These are phyloP conservation scores for Trametes gibbosa DNA, from an alignment of 768 basidiomycete species.

Conservation along the genomic window DNA sequence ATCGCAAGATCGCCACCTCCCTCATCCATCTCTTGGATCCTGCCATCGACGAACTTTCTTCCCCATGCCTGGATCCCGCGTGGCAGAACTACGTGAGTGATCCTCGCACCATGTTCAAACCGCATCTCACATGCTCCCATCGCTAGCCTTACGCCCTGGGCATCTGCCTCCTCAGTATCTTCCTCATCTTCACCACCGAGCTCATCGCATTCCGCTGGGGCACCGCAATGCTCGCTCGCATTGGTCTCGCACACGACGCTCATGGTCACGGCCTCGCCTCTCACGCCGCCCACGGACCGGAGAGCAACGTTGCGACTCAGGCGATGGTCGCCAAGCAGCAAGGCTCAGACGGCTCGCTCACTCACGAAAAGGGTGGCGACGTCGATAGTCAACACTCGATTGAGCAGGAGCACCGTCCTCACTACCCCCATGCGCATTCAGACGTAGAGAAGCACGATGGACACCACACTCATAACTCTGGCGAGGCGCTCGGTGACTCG, in stretches of 20 bases:
- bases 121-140: background rate
- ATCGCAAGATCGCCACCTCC: constrained; percentile 75
- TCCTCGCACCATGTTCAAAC: background rate
- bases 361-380: constrained; percentile 1
- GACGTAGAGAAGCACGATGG: constrained; percentile 8
- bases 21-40: constrained; percentile 84
- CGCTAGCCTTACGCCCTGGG: constrained; percentile 78
- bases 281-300: constrained; percentile 72
- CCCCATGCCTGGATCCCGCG: constrained; percentile 61
- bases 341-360: background rate
- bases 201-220: constrained; percentile 88
- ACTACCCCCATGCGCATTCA: constrained; percentile 14
- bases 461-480: background rate
- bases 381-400: constrained; percentile 10
- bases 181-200: constrained; percentile 81
- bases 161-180: constrained; percentile 78
- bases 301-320: constrained; percentile 29
- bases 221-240: constrained; percentile 59
- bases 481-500: constrained; percentile 33
- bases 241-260: constrained; percentile 64
- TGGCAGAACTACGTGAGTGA: constrained; percentile 76
- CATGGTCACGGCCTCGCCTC: constrained; percentile 61
- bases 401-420: background rate
- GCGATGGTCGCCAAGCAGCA: constrained; percentile 6
- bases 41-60: constrained; percentile 66